phyloP scores from a whole-genome alignment of 306 rosid genomes.

The Acacia confusa region DNA sequence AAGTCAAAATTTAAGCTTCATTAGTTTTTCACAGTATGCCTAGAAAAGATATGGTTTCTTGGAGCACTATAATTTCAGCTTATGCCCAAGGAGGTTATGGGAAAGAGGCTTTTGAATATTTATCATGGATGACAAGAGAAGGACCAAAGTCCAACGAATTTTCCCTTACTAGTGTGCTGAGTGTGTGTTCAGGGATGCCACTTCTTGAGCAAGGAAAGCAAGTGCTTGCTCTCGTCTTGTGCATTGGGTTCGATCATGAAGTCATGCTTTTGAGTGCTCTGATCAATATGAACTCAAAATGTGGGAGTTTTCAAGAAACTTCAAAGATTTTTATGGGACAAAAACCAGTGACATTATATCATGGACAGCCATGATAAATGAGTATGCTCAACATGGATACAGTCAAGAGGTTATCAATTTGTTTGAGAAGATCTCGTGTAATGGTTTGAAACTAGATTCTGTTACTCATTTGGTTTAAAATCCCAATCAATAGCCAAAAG shows the following conservation, averaged over 20 bases:
- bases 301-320: slow-evolving; percentile 71
- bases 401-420: slow-evolving; percentile 68
- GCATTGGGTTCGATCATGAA: slow-evolving; percentile 57
- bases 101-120: slow-evolving; percentile 64
- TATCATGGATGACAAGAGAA: slow-evolving; percentile 74
- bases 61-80: slow-evolving; percentile 80
- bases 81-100: slow-evolving; percentile 79
- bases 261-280: slow-evolving; percentile 66
- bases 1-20: too few relatives aligned
- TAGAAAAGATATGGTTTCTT: slow-evolving; percentile 69
- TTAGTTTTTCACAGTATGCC: slow-evolving; percentile 49
- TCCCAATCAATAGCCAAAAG: too few relatives aligned
- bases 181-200: slow-evolving; percentile 80
- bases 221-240: slow-evolving; percentile 66
- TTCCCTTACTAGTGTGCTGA: slow-evolving; percentile 66
- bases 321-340: slow-evolving; percentile 45
- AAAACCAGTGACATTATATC: slow-evolving; percentile 52
- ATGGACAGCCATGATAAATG: slow-evolving; percentile 83
- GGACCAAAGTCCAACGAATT: slow-evolving; percentile 72
- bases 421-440: slow-evolving; percentile 54
- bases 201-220: slow-evolving; percentile 81
- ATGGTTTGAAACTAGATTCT: slow-evolving; percentile 62
- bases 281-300: slow-evolving; percentile 70
- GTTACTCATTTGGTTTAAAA: too few relatives aligned
- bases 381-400: slow-evolving; percentile 72